Conservation (phyloP, 495 filamentous ascomycete genomes). For the Aspergillus panamensis region DNA sequence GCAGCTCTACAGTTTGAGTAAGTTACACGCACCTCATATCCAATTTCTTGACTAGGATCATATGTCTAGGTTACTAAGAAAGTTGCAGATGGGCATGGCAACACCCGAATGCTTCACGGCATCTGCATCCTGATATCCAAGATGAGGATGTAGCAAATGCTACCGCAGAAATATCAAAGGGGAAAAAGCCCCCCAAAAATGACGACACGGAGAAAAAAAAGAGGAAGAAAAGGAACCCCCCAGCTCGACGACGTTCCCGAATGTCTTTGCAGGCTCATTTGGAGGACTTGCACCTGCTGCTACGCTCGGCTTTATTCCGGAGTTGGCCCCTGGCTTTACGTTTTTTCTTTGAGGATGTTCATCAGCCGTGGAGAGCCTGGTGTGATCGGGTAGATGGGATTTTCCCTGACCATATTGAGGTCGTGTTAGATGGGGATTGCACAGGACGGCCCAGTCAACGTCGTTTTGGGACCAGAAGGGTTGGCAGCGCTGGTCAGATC, state of each 20-base stretch:
- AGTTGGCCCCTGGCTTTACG: slow-evolving; percentile 78
- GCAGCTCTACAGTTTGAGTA: slow-evolving; percentile 96
- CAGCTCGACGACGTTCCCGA: slow-evolving; percentile 44
- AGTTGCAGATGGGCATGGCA: slow-evolving; percentile 82
- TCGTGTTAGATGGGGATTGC: slow-evolving; percentile 54
- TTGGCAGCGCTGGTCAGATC: slow-evolving; percentile 49
- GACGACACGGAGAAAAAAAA: background rate
- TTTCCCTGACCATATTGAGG: slow-evolving; percentile 48
- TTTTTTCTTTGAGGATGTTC: slow-evolving; percentile 72
- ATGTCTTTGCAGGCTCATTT: slow-evolving; percentile 60
- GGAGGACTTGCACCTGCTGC: slow-evolving; percentile 72
- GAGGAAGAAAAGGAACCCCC: slow-evolving; percentile 9
- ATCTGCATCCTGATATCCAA: slow-evolving; percentile 48
- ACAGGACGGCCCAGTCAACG: slow-evolving; percentile 4
- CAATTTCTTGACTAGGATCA: background rate
- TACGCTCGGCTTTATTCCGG: slow-evolving; percentile 71
- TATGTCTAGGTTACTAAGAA: background rate
- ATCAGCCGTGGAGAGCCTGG: slow-evolving; percentile 63
- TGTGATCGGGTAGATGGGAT: slow-evolving; percentile 45
- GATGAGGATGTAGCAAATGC: background rate
- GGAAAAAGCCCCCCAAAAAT: slow-evolving; percentile 45
- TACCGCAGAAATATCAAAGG: slow-evolving; percentile 7
- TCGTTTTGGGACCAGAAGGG: slow-evolving; percentile 9
- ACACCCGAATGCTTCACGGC: slow-evolving; percentile 70
- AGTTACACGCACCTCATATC: slow-evolving; percentile 22